Evolutionary conservation across 371 early-diverging fungal species (phyloP).

Genomic region (Mucor lusitanicus): DNA sequence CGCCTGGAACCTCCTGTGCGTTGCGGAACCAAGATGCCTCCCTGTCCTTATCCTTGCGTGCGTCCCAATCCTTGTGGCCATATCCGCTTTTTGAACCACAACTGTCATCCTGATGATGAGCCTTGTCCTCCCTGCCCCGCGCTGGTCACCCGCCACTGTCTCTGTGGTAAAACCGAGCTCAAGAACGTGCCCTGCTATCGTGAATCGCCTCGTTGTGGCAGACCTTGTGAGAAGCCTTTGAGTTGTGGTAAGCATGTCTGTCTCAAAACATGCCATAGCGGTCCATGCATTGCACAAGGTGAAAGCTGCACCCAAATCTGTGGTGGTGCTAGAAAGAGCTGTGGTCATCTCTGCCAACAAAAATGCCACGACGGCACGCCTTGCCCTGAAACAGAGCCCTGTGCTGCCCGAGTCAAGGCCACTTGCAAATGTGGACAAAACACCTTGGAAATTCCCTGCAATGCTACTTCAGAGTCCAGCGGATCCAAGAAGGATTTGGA

Average conservation of each 20-base stretch:
- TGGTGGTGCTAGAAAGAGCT: slow-evolving; percentile 59
- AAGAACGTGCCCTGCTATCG: slow-evolving; percentile 77
- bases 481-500: slow-evolving; percentile 48
- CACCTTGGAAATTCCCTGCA: slow-evolving; percentile 58
- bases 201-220: slow-evolving; percentile 69
- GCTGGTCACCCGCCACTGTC: slow-evolving; percentile 64
- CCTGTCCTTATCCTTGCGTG: slow-evolving; percentile 68
- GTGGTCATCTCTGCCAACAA: slow-evolving; percentile 70
- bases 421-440: slow-evolving; percentile 78
- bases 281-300: slow-evolving; percentile 56
- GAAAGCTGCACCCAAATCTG: slow-evolving; percentile 65
- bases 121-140: slow-evolving; percentile 79
- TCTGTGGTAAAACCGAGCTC: slow-evolving; percentile 71
- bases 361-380: slow-evolving; percentile 66
- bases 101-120: slow-evolving; percentile 73
- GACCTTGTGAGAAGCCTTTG: slow-evolving; percentile 63
- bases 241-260: slow-evolving; percentile 74
- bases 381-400: slow-evolving; percentile 67
- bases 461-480: slow-evolving; percentile 52
- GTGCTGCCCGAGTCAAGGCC: slow-evolving; percentile 50
- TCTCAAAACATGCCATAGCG: slow-evolving; percentile 72
- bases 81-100: slow-evolving; percentile 61
- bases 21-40: slow-evolving; percentile 71
- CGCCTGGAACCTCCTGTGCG: slow-evolving; percentile 73
- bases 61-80: slow-evolving; percentile 74